Evolutionary conservation across 2,329 filamentous ascomycete genomes (phyloP).

Genomic region (Xylariaceae sp.): DNA sequence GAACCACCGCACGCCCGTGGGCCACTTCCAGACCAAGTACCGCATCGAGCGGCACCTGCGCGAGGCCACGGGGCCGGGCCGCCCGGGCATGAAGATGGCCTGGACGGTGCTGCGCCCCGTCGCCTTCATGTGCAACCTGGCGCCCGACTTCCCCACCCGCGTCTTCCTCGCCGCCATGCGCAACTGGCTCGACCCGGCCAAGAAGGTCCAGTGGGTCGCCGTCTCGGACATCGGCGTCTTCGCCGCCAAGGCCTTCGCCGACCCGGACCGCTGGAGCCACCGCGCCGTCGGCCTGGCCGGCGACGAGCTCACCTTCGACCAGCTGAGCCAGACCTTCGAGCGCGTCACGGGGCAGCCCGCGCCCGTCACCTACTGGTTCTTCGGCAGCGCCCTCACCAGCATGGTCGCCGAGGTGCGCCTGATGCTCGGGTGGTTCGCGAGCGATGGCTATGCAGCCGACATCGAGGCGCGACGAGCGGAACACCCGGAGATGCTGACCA

Average conservation of each 20-base stretch:
- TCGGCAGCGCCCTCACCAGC: conserved; percentile 24
- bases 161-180: conserved; percentile 28
- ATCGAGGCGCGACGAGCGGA: conserved; percentile 21
- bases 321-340: conserved; percentile 21
- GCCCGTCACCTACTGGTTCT: conserved; percentile 21
- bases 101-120: conserved; percentile 57
- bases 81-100: conserved; percentile 33
- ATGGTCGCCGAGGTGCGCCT: conserved; percentile 22
- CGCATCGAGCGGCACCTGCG: conserved; percentile 54
- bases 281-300: conserved; percentile 34
- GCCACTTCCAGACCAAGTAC: conserved; percentile 56
- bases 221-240: conserved; percentile 37
- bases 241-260: conserved; percentile 33
- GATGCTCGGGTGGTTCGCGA: conserved; percentile 30
- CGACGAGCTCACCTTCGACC: conserved; percentile 33
- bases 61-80: conserved; percentile 30
- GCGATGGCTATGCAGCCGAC: conserved; percentile 27
- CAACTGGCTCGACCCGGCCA: conserved; percentile 23
- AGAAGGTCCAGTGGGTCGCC: conserved; percentile 33
- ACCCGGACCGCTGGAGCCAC: conserved; percentile 28
- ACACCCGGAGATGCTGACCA: conserved; percentile 23
- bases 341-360: conserved; percentile 20
- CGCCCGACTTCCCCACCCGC: conserved; percentile 25
- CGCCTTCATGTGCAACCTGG: conserved; percentile 53
- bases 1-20: conserved; percentile 45